phyloP scores from a whole-genome alignment of 129 eudicot genomes.

The Glebionis coronaria region DNA sequence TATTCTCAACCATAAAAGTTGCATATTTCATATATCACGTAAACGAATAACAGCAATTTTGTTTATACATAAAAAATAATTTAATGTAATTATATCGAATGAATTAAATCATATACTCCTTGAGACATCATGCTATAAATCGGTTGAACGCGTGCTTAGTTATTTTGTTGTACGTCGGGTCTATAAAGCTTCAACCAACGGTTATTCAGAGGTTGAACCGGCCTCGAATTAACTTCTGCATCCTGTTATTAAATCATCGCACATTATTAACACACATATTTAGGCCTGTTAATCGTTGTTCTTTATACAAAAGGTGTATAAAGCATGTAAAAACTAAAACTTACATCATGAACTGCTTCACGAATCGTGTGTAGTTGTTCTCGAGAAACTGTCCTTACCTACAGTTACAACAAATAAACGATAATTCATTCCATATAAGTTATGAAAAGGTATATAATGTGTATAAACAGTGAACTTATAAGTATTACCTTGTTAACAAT shows the following conservation, averaged over 20 bases:
- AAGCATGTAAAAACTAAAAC: not conserved
- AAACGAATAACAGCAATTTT: not conserved
- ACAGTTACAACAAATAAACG: not conserved
- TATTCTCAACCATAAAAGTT: not conserved
- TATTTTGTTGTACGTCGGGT: slow-evolving; percentile 13
- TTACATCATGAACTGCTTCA: slow-evolving; percentile 26
- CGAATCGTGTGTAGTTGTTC: slow-evolving; percentile 20
- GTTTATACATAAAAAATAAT: not conserved
- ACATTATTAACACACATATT: not conserved
- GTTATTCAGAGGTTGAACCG: slow-evolving; percentile 15
- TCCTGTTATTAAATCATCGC: slow-evolving; percentile 16
- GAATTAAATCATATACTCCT: slow-evolving; percentile 15
- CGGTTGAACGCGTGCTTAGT: not conserved
- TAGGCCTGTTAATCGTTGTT: not conserved
- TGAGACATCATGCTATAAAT: not conserved
- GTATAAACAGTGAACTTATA: not conserved
- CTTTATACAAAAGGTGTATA: not conserved
- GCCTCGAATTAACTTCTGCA: slow-evolving; percentile 16
- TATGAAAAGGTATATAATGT: too few species aligned
- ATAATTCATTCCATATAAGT: not conserved
- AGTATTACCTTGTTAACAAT: slow-evolving; percentile 44
- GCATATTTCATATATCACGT: not conserved
- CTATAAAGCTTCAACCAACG: slow-evolving; percentile 48
- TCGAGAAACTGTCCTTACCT: slow-evolving; percentile 24
- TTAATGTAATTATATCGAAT: not conserved